Conservation (phyloP, 768 basidiomycete genomes). For the Pisolithus orientalis region DNA sequence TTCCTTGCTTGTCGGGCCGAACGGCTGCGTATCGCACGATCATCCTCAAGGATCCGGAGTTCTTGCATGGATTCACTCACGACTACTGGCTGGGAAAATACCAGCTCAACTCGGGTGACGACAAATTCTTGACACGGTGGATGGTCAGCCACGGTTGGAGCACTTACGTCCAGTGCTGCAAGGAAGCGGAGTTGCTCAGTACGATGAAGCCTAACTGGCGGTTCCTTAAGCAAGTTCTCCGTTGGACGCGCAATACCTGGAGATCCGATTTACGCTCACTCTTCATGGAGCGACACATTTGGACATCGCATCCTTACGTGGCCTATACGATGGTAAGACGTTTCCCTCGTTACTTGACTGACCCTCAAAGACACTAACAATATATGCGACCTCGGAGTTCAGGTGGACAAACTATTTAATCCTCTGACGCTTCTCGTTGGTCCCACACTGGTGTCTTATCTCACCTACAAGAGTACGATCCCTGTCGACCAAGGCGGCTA, state of each 20-base stretch:
- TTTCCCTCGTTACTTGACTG: not conserved
- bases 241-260: slow-evolving; percentile 96
- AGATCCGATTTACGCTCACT: slow-evolving; percentile 81
- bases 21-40: slow-evolving; percentile 93
- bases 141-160: slow-evolving; percentile 95
- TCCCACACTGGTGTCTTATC: slow-evolving; percentile 67
- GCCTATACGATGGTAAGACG: slow-evolving; percentile 71
- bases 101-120: slow-evolving; percentile 90
- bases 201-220: slow-evolving; percentile 98
- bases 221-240: slow-evolving; percentile 87
- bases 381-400: not conserved
- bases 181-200: slow-evolving; percentile 77
- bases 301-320: slow-evolving; percentile 76
- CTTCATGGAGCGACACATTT: slow-evolving; percentile 83
- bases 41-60: slow-evolving; percentile 92
- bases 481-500: slow-evolving; percentile 63
- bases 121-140: slow-evolving; percentile 93
- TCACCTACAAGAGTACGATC: slow-evolving; percentile 76
- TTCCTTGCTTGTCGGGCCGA: slow-evolving; percentile 87
- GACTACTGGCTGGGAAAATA: slow-evolving; percentile 93
- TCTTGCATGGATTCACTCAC: slow-evolving; percentile 88
- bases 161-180: slow-evolving; percentile 87
- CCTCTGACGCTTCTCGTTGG: slow-evolving; percentile 84
- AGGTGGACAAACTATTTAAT: slow-evolving; percentile 84
- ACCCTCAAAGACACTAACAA: not conserved